A percentile compares a stretch with the other conserved stretches of the same genome.
Evolutionary conservation across 257 asterid species (phyloP).

Genomic region (Salvia hispanica): DNA sequence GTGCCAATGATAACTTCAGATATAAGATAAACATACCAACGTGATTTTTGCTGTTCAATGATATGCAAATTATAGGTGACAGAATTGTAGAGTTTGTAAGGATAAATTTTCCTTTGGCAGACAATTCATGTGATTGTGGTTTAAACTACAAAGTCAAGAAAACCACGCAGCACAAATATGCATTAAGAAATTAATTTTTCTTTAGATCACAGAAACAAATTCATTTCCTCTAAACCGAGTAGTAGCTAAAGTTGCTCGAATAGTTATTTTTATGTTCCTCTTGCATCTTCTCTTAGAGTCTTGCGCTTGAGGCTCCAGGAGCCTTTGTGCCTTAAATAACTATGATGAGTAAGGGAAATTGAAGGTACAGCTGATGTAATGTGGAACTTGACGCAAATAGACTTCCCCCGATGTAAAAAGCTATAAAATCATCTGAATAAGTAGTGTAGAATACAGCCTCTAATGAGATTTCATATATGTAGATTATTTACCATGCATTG

Average conservation of each 20-base stretch:
- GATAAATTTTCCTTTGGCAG: background rate
- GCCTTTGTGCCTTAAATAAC: background rate
- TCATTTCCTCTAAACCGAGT: background rate
- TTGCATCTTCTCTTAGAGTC: too few species aligned
- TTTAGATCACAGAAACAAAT: background rate
- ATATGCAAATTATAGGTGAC: constrained; percentile 1
- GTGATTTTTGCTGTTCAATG: background rate
- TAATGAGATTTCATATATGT: too few species aligned
- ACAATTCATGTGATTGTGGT: constrained; percentile 3
- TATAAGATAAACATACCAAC: background rate
- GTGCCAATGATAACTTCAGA: background rate
- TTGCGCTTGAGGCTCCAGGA: background rate
- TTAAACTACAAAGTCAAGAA: background rate
- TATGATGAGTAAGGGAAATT: background rate
- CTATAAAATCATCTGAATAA: too few species aligned
- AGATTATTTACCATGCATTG: too few species aligned
- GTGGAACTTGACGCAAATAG: too few species aligned
- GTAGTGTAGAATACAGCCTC: too few species aligned
- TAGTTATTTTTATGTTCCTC: too few species aligned
- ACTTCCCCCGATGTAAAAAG: too few species aligned
- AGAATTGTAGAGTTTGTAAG: background rate
- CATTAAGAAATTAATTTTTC: background rate
- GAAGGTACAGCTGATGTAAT: background rate
- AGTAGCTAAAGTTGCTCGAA: background rate
- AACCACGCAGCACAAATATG: constrained; percentile 3